Percentiles rank a stretch among this genome's conserved stretches.
Evolutionary conservation across 306 rosid species (phyloP).

Genomic region (Rosa lucieae): DNA sequence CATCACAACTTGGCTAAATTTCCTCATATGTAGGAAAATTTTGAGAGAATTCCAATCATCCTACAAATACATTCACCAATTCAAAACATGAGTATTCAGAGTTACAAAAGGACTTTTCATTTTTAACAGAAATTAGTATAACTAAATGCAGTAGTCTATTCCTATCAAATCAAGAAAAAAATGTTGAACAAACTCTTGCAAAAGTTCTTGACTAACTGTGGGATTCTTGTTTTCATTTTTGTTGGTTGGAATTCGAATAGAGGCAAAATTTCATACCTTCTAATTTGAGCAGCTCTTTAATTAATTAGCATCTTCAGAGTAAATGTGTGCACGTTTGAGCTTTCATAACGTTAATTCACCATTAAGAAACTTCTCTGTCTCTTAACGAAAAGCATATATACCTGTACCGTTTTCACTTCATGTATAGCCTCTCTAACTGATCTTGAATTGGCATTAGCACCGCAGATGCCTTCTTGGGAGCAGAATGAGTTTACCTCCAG

Average conservation of each 20-base stretch:
- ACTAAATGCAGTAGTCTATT: conserved; percentile 23
- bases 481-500: conserved; percentile 36
- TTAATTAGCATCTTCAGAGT: conserved; percentile 38
- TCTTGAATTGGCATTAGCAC: conserved; percentile 73
- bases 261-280: conserved; percentile 45
- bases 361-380: not conserved
- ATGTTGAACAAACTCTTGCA: conserved; percentile 36
- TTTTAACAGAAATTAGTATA: not conserved
- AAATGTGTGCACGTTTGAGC: not conserved
- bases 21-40: conserved; percentile 62
- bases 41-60: conserved; percentile 79
- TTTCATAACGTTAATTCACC: conserved; percentile 14
- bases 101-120: conserved; percentile 42
- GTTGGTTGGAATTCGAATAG: conserved; percentile 1
- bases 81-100: conserved; percentile 22
- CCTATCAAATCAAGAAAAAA: conserved; percentile 42
- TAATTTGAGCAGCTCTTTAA: conserved; percentile 68
- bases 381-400: conserved; percentile 2
- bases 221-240: not conserved
- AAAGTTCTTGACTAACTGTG: not conserved
- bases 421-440: conserved; percentile 73
- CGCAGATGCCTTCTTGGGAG: conserved; percentile 59
- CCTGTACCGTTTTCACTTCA: conserved; percentile 83
- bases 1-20: conserved; percentile 59
- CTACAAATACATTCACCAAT: conserved; percentile 35